These are phyloP conservation scores for Calonectria hongkongensis DNA, from an alignment of 2,329 filamentous ascomycete species.

Conservation along the genomic window DNA sequence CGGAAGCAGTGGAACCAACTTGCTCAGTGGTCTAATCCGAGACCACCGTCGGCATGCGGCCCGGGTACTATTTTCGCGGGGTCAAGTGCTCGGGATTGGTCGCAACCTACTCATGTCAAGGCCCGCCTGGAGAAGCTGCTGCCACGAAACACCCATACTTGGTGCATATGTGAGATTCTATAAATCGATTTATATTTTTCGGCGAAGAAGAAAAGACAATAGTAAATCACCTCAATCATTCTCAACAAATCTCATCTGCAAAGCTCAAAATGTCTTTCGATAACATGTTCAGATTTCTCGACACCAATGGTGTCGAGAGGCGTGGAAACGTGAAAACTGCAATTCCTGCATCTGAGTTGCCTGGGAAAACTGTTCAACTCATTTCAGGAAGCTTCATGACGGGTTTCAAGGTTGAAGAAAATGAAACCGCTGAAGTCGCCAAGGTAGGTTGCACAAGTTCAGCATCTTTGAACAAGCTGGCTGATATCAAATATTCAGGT, in stretches of 20 bases:
- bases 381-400: slow-evolving; percentile 25
- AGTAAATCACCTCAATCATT: not conserved
- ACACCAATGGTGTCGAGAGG: slow-evolving; percentile 20
- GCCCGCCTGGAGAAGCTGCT: not conserved
- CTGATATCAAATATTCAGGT: slow-evolving; percentile 4
- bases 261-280: slow-evolving; percentile 11
- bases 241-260: not conserved
- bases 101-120: not conserved
- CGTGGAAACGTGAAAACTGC: slow-evolving; percentile 15
- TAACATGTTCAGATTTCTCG: slow-evolving; percentile 19
- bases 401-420: slow-evolving; percentile 16
- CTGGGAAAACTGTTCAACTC: slow-evolving; percentile 21
- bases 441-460: slow-evolving; percentile 6
- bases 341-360: slow-evolving; percentile 20
- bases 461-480: too few relatives aligned
- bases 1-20: not conserved
- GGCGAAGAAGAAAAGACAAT: not conserved
- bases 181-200: not conserved
- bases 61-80: not conserved
- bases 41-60: slow-evolving; percentile 7
- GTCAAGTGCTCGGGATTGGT: not conserved
- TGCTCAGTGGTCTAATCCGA: not conserved
- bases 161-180: not conserved
- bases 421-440: slow-evolving; percentile 25
- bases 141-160: not conserved